Percentiles rank a stretch among this genome's conserved stretches.
Conservation (phyloP, 495 filamentous ascomycete species). For the Cercophora samala region DNA sequence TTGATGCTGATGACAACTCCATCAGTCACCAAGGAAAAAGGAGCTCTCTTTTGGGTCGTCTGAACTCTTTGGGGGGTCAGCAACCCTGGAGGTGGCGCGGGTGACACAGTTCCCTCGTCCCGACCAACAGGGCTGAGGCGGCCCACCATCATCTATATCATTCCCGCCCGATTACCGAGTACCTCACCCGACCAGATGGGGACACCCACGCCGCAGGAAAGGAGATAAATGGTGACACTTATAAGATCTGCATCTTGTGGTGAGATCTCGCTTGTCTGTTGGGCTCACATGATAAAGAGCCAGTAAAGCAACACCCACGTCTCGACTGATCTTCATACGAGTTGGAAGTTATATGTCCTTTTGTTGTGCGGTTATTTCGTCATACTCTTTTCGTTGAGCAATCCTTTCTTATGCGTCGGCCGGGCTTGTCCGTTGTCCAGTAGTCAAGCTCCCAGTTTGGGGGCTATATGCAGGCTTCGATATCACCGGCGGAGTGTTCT, state of each 20-base stretch:
- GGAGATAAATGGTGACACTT: background rate
- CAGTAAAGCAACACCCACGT: background rate
- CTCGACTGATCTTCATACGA: background rate
- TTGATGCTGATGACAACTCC: background rate
- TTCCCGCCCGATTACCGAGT: slow-evolving; percentile 3
- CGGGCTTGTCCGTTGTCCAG: background rate
- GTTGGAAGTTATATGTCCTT: background rate
- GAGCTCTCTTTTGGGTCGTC: background rate
- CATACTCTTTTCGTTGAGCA: background rate
- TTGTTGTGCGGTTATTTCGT: background rate
- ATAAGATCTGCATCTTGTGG: background rate
- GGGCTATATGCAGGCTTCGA: background rate
- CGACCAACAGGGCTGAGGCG: slow-evolving; percentile 1
- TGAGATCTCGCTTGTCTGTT: background rate
- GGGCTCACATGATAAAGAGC: background rate
- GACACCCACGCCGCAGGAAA: background rate
- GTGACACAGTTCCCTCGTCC: slow-evolving; percentile 1
- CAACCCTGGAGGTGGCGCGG: background rate
- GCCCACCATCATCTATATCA: background rate
- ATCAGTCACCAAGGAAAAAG: background rate
- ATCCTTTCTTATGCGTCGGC: background rate
- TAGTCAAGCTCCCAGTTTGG: background rate
- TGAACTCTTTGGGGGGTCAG: background rate
- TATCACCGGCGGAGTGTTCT: background rate
- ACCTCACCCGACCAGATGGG: background rate